A percentile compares a stretch with the other conserved stretches of the same genome.
These are phyloP conservation scores for Fonsecaea pedrosoi DNA, from an alignment of 2,329 filamentous ascomycete species.

Conservation along the genomic window DNA sequence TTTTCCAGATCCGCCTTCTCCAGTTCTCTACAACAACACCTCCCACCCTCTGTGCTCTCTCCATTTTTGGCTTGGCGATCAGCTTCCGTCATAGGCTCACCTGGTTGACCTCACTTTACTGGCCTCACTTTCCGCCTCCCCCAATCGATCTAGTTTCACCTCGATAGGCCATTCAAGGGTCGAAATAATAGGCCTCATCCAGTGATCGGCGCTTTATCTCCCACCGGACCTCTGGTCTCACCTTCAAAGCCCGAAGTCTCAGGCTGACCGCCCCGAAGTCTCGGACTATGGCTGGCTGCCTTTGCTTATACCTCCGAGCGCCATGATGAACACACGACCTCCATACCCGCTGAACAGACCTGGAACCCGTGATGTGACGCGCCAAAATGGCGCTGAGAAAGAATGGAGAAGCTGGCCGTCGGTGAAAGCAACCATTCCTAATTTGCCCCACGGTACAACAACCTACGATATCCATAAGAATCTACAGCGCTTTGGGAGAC, in stretches of 20 bases:
- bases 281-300: constrained; percentile 8
- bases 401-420: constrained; percentile 51
- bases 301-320: background rate
- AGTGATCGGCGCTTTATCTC: background rate
- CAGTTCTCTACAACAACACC: background rate
- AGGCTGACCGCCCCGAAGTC: background rate
- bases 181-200: background rate
- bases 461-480: constrained; percentile 57
- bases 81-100: too few species aligned
- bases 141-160: background rate
- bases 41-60: background rate
- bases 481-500: constrained; percentile 60
- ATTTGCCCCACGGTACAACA: constrained; percentile 46
- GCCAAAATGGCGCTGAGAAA: constrained; percentile 22
- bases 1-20: background rate
- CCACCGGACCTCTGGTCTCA: background rate
- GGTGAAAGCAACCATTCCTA: constrained; percentile 46
- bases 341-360: background rate
- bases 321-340: constrained; percentile 14
- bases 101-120: background rate
- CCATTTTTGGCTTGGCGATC: too few species aligned
- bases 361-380: background rate
- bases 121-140: background rate
- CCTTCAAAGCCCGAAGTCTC: background rate
- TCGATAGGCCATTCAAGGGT: background rate